Conservation (phyloP, 2,329 filamentous ascomycete species). For the Colletotrichum australisinense region DNA sequence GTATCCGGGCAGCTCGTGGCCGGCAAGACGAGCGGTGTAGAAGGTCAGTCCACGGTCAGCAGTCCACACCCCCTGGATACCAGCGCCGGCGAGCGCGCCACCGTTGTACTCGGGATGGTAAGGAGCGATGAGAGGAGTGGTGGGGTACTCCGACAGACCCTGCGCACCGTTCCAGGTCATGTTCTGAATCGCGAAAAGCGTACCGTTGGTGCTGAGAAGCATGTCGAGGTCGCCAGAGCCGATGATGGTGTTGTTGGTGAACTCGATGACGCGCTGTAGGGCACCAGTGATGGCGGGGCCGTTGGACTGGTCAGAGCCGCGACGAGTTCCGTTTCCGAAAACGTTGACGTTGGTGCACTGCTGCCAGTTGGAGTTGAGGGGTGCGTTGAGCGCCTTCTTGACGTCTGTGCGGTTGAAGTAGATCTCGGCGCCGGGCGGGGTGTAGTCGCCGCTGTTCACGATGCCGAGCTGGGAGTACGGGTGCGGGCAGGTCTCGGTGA, state of each 20-base stretch:
- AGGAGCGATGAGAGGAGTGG: conserved; percentile 26
- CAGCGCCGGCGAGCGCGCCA: conserved; percentile 21
- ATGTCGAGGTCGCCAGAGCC: conserved; percentile 55
- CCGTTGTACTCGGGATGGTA: conserved; percentile 45
- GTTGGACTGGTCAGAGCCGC: conserved; percentile 21
- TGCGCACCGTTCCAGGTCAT: conserved; percentile 77
- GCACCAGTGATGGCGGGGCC: conserved; percentile 28
- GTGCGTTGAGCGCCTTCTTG: conserved; percentile 75
- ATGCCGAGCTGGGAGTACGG: conserved; percentile 78
- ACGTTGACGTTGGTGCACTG: conserved; percentile 42
- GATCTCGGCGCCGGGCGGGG: conserved; percentile 69
- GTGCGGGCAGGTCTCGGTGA: conserved; percentile 78
- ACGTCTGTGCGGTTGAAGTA: conserved; percentile 81
- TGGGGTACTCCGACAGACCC: conserved; percentile 68
- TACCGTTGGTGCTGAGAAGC: conserved; percentile 72
- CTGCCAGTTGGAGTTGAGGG: conserved; percentile 46
- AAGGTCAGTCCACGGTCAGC: conserved; percentile 37
- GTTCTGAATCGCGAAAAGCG: conserved; percentile 74
- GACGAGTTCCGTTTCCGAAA: conserved; percentile 39
- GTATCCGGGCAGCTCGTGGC: conserved; percentile 44
- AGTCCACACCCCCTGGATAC: conserved; percentile 32
- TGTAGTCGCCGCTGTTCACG: conserved; percentile 72
- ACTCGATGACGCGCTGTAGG: conserved; percentile 43
- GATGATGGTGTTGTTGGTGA: conserved; percentile 47
- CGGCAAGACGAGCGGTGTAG: conserved; percentile 33